A percentile compares a stretch with the other conserved stretches of the same genome.
Conservation (phyloP, 371 early-diverging fungal species). For the Zychaea mexicana region DNA sequence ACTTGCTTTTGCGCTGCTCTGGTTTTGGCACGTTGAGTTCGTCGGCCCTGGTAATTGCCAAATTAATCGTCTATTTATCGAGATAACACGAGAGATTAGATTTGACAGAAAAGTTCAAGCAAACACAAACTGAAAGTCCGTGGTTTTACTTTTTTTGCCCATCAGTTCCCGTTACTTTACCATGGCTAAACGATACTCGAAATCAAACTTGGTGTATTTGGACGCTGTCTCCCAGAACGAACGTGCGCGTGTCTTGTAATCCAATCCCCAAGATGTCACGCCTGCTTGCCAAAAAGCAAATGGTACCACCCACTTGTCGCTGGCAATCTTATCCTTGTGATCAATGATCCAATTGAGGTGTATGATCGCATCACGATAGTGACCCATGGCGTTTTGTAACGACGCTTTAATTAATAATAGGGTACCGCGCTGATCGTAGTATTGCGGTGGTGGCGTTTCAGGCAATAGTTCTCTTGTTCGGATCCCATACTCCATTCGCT, state of each 20-base stretch:
- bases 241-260: slow-evolving; percentile 39
- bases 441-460: slow-evolving; percentile 45
- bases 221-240: slow-evolving; percentile 47
- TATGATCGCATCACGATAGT: slow-evolving; percentile 40
- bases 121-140: no score
- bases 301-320: slow-evolving; percentile 63
- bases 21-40: slow-evolving; percentile 33
- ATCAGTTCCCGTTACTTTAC: slow-evolving; percentile 19
- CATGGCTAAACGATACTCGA: slow-evolving; percentile 49
- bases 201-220: slow-evolving; percentile 46
- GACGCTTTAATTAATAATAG: slow-evolving; percentile 44
- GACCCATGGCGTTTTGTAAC: slow-evolving; percentile 40
- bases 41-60: slow-evolving; percentile 46
- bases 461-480: slow-evolving; percentile 47
- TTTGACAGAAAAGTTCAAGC: neutral
- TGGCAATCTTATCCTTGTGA: slow-evolving; percentile 45
- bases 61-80: slow-evolving; percentile 32
- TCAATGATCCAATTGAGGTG: slow-evolving; percentile 66
- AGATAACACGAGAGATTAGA: neutral
- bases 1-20: slow-evolving; percentile 7
- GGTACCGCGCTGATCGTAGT: slow-evolving; percentile 48
- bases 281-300: slow-evolving; percentile 64
- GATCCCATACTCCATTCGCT: slow-evolving; percentile 46
- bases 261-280: slow-evolving; percentile 49
- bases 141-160: no score